Percentiles rank a stretch among this genome's conserved stretches.
These are phyloP conservation scores for Chytriomyces hyalinus DNA, from an alignment of 192 early-diverging fungal species.

Conservation along the genomic window DNA sequence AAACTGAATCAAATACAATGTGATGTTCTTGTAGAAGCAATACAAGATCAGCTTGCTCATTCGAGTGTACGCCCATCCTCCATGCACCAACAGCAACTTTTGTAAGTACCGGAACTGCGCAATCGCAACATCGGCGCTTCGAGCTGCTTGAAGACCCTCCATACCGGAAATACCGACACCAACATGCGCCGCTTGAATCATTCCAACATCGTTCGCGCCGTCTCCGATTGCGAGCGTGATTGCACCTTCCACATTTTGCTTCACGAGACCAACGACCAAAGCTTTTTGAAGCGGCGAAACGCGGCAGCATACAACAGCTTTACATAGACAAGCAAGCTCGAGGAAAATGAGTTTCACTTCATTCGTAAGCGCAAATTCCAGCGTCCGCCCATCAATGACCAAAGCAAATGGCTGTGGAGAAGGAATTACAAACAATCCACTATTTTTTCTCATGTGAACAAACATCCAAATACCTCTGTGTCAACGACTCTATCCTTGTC, in stretches of 20 bases:
- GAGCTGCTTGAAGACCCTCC: slow-evolving; percentile 95
- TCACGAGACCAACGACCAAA: slow-evolving; percentile 95
- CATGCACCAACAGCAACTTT: slow-evolving; percentile 96
- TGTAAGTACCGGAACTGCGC: slow-evolving; percentile 94
- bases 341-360: slow-evolving; percentile 70
- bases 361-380: slow-evolving; percentile 90
- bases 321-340: slow-evolving; percentile 89
- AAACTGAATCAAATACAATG: slow-evolving; percentile 96
- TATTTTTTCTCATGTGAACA: background rate
- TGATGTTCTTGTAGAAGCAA: slow-evolving; percentile 99
- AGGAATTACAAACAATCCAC: background rate
- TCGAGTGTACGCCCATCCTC: slow-evolving; percentile 95
- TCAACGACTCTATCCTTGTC: slow-evolving; percentile 53
- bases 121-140: slow-evolving; percentile 96
- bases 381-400: slow-evolving; percentile 91
- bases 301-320: slow-evolving; percentile 96
- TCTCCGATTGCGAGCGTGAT: slow-evolving; percentile 97
- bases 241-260: slow-evolving; percentile 76
- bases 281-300: slow-evolving; percentile 99
- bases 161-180: slow-evolving; percentile 96
- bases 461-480: slow-evolving; percentile 36
- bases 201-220: slow-evolving; percentile 98
- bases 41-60: slow-evolving; percentile 94
- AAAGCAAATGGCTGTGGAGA: slow-evolving; percentile 73
- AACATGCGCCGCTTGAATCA: slow-evolving; percentile 99